Evolutionary conservation across 176 grass and related monocot species (phyloP), one percentile per base, ranked within the genome.

Genomic region (Musa beccarii): DNA sequence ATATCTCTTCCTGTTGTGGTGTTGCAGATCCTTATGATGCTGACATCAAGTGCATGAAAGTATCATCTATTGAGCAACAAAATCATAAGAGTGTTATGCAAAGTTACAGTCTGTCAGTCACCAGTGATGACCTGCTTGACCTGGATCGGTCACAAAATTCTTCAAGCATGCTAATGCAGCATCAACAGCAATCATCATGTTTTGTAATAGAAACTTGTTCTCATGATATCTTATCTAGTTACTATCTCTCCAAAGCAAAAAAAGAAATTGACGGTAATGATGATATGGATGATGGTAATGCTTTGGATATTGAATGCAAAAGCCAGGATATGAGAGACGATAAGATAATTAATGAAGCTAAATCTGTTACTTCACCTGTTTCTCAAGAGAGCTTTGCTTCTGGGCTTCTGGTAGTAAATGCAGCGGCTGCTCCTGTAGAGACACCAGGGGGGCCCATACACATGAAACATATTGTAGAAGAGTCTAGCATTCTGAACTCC

Each of bases 291-390:
- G 86, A 86, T 68, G 73, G 64, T 72, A 73, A 82, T 84, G 75
- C 86, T 74, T 88, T 89, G 72, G 83, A 84, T 79, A 50, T 78
- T 63, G 69, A 86, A 34, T 82, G 73, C 9, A 51, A 76, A 76
- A 83, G 78, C 0, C 81, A 80, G 49, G 68, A 79, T 1, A 83
- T 84, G 2, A 65, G 71, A 76, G 75, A 72, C 73, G 50, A 54
- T 72, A 76, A 51, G 66, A 63, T 70, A 77, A 49, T 69, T 57
- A 50, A 25, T 69, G 54, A 79, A 79, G 13, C 76, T 49, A 52
- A 23, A 54, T 59, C 17, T 80, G 59, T 77, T 63, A 83, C 24
- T 49, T 73, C 69, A 53, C 54, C 69, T 70, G 67, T 84, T 15
- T 80, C 88, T 75, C 61, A 79, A 49, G 66, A 81, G 54, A 78